phyloP scores from a whole-genome alignment of 2,329 filamentous ascomycete genomes.

The Alternaria brassicae region DNA sequence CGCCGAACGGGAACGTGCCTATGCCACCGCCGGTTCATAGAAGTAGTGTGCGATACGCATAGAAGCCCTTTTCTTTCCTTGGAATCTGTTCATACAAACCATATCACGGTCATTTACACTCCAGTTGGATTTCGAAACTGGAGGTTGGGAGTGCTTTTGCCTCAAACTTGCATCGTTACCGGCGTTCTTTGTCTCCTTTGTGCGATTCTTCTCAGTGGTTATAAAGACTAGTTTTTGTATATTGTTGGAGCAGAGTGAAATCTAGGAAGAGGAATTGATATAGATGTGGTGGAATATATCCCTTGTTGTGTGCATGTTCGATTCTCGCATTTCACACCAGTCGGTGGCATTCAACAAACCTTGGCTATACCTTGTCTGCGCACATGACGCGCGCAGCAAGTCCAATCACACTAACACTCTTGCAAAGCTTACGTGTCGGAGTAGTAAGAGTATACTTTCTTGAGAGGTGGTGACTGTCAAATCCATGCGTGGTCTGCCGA shows the following conservation, averaged over 20 bases:
- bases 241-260: background rate
- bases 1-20: slow-evolving; percentile 10
- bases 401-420: background rate
- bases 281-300: background rate
- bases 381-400: too few relatives aligned
- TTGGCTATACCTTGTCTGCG: too few relatives aligned
- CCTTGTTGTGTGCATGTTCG: background rate
- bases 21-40: slow-evolving; percentile 26
- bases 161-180: slow-evolving; percentile 8
- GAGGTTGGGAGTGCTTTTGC: background rate
- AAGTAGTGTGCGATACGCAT: slow-evolving; percentile 25
- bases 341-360: background rate
- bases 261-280: background rate
- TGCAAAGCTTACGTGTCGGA: too few relatives aligned
- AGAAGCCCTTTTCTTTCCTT: background rate
- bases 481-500: background rate
- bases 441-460: too few relatives aligned
- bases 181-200: slow-evolving; percentile 1
- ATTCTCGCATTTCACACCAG: background rate
- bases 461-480: background rate
- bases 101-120: slow-evolving; percentile 8
- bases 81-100: background rate
- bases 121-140: background rate
- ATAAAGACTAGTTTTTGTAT: background rate
- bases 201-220: background rate